Evolutionary conservation across 306 rosid genomes (phyloP), one percentile per base, ranked within the genome.

Genomic region (Cicer chorassanicum): DNA sequence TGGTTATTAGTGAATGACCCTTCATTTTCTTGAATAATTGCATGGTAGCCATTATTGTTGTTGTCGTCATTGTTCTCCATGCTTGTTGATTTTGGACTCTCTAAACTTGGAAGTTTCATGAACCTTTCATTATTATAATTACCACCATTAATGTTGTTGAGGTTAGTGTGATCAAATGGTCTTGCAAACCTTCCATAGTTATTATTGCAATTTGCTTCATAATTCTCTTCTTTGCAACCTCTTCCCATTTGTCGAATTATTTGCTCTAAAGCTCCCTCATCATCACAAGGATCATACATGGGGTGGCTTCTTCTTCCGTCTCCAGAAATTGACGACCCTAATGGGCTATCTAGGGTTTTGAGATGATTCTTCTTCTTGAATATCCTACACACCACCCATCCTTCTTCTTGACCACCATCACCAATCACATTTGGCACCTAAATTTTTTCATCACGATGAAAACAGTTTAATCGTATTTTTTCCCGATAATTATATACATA

Each of bases 331-430:
- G 87, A 76, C 0, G 87, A 80, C 19, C 49, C 78, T 0, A 79
- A 70, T 0, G 98, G 91, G 34, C 87, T 89, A 36, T 79, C 92
- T 82, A 84, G 83, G 87, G 90, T 86, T 90, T 91, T 91, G 46
- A 85, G 89, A 49, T 83, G 92, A 79, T 72, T 90, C 84, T 90
- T 94, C 90, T 91, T 91, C 93, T 91, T 88, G 90, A 94, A 94
- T 76, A 91, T 90, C 61, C 97, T 82, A 45, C 98, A 94, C 63
- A 94, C 97, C 86, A 91, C 98, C 97, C 98, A 94, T 15, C 96
- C 97, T 67, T 91, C 97, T 65, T 94, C 98, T 39, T 87, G 97
- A 0, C 42, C 65, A 10, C 48, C 83, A 57, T 94, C 97, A 9
- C 91, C 91, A 82, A 87, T 84, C 56, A 85, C 81, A 65, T 77